Evolutionary conservation across 2,329 filamentous ascomycete species (phyloP), one percentile per base, ranked within the genome.

Genomic region (Colletotrichum karsti): DNA sequence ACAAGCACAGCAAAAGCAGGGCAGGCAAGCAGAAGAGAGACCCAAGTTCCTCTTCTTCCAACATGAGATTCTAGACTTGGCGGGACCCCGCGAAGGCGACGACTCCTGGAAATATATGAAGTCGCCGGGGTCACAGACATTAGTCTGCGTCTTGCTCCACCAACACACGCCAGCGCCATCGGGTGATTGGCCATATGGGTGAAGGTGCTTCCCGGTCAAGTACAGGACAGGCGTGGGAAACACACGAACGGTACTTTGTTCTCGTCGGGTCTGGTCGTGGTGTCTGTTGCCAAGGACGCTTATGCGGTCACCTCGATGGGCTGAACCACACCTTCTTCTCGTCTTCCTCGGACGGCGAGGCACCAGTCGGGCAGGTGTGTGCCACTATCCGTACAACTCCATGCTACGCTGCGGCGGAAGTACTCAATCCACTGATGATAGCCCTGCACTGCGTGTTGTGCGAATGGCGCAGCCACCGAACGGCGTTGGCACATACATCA

Each of bases 51-150:
- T 26, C 64, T 54, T 33, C 51, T 54, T 26, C 64, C 64, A 67
- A 57, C 59, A 39, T 57, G 48, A 55, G 48, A 62, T 66, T 66
- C 57, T 66, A 55, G 63, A 66, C 46, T 54, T 35, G 46, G 62
- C 57, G 30, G 48, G 55, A 9, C 63, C 57, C 63, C 63, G 63
- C 63, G 57, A 66, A 65, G 57, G 50, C 50, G 42, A 37, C 64
- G 60, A 56, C 42, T 63, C 59, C 64, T 58, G 59, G 55, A 56
- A 56, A 54, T 61, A 67, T 67, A 67, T 64, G 64, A 67, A 53
- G 18, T 35, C 15, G 51, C 64, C 35, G 59, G 64, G 59, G 54
- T 51, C 35, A 46, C 22, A 24, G 50, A 35, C 58, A 35, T 37
- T 56, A 56, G 42, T 56, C 41, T 51, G 53, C 44, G 39, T 28